Conservation (phyloP, 192 early-diverging fungal genomes). For the Podila minutissima region DNA sequence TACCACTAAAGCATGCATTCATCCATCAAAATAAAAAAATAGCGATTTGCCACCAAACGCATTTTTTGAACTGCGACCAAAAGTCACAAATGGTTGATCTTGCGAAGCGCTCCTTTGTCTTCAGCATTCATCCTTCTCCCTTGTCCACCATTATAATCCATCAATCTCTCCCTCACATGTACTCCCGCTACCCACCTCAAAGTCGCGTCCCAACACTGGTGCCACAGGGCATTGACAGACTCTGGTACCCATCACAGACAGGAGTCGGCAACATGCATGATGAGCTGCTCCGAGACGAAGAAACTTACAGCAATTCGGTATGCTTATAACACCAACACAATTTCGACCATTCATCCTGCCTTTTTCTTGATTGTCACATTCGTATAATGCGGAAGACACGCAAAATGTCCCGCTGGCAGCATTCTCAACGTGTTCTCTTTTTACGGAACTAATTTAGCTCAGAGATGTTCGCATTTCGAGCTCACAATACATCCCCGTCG, state of each 20-base stretch:
- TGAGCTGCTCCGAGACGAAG: slow-evolving; percentile 23
- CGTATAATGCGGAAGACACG: too few species aligned
- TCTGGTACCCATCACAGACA: slow-evolving; percentile 30
- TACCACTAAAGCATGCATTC: too few species aligned
- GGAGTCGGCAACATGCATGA: slow-evolving; percentile 25
- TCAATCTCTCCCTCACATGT: slow-evolving; percentile 6
- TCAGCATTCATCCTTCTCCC: neutral
- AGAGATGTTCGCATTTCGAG: slow-evolving; percentile 7
- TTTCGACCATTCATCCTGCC: too few species aligned
- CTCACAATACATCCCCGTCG: slow-evolving; percentile 20
- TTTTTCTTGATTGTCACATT: too few species aligned
- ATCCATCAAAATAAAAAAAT: neutral
- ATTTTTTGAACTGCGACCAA: neutral
- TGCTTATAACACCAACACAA: neutral
- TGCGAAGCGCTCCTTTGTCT: neutral
- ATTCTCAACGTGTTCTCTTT: too few species aligned
- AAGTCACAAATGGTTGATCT: neutral
- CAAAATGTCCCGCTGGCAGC: too few species aligned
- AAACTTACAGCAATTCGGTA: slow-evolving; percentile 9
- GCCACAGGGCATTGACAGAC: slow-evolving; percentile 23
- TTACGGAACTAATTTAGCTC: neutral
- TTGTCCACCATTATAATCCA: neutral
- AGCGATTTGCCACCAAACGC: too few species aligned
- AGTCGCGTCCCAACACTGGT: slow-evolving; percentile 38
- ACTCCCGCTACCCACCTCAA: slow-evolving; percentile 32